phyloP scores from a whole-genome alignment of 495 filamentous ascomycete species.

The Penicillium pancosmium region DNA sequence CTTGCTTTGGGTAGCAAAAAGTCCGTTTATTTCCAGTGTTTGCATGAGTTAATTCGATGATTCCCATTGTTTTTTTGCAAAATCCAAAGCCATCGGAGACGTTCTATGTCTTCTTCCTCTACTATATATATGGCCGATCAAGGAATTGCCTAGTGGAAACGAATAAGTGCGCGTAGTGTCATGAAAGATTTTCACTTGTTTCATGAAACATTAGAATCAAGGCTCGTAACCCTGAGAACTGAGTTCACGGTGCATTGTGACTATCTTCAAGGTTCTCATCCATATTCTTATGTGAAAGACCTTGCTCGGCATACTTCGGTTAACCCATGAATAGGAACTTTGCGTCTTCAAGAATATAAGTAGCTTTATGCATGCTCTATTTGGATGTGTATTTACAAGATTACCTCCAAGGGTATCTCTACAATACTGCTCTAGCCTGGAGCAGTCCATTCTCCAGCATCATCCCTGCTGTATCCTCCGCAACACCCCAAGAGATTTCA shows the following conservation, averaged over 20 bases:
- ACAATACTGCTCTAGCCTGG: slow-evolving; percentile 32
- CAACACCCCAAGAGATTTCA: slow-evolving; percentile 46
- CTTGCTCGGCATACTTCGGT: too few relatives aligned
- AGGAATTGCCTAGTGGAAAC: neutral
- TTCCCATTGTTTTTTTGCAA: slow-evolving; percentile 6
- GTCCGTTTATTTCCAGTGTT: slow-evolving; percentile 31
- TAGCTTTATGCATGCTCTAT: neutral
- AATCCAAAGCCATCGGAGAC: neutral
- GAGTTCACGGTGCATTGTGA: too few relatives aligned
- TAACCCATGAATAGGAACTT: too few relatives aligned
- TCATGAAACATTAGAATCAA: too few relatives aligned
- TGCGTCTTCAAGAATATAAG: too few relatives aligned
- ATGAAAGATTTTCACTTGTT: too few relatives aligned
- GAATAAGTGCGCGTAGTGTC: too few relatives aligned
- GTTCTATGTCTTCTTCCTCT: neutral
- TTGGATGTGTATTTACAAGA: neutral
- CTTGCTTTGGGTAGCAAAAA: slow-evolving; percentile 38
- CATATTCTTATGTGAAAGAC: too few relatives aligned
- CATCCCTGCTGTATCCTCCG: slow-evolving; percentile 39
- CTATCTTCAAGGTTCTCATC: too few relatives aligned
- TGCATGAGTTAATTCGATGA: slow-evolving; percentile 16
- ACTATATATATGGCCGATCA: neutral
- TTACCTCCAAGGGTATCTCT: neutral
- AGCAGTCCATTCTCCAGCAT: slow-evolving; percentile 36
- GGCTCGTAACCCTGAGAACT: too few relatives aligned